Conservation (phyloP, 768 basidiomycete species). For the Mycena alexandri region DNA sequence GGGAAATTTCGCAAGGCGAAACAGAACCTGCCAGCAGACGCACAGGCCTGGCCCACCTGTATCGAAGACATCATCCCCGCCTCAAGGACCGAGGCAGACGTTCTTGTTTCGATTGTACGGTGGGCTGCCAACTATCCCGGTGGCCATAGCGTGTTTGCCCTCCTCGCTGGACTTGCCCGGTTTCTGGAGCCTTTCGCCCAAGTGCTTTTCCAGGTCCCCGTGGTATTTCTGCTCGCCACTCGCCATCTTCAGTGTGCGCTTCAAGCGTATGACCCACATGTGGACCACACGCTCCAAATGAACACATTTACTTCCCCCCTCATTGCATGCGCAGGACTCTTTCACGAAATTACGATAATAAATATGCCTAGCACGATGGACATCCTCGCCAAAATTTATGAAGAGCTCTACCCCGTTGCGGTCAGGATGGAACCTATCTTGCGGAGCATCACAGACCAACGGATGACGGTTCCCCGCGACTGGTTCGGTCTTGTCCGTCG, state of each 20-base stretch:
- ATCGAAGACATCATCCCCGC: conserved; percentile 15
- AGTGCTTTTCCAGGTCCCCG: conserved; percentile 7
- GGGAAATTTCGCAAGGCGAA: conserved; percentile 15
- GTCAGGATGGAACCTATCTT: conserved; percentile 13
- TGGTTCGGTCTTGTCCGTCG: conserved; percentile 23
- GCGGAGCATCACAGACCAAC: neutral
- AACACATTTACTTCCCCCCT: conserved; percentile 11
- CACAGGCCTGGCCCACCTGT: conserved; percentile 12
- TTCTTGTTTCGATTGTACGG: conserved; percentile 14
- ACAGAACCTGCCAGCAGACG: conserved; percentile 7
- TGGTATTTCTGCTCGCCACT: conserved; percentile 11
- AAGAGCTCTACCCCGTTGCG: conserved; percentile 17
- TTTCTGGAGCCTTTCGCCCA: conserved; percentile 17
- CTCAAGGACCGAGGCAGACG: conserved; percentile 14
- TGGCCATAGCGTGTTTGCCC: conserved; percentile 17
- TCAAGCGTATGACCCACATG: conserved; percentile 14
- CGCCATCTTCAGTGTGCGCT: conserved; percentile 15
- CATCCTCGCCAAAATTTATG: conserved; percentile 12
- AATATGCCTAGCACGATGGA: conserved; percentile 13
- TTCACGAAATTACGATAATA: conserved; percentile 1
- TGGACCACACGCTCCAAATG: conserved; percentile 7
- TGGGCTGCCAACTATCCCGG: conserved; percentile 20
- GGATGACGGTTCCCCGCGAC: conserved; percentile 12
- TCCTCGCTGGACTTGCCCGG: conserved; percentile 16
- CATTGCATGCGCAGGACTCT: conserved; percentile 19